Conservation (phyloP, 352 stramenopile genomes). For the Phytophthora sp. region DNA sequence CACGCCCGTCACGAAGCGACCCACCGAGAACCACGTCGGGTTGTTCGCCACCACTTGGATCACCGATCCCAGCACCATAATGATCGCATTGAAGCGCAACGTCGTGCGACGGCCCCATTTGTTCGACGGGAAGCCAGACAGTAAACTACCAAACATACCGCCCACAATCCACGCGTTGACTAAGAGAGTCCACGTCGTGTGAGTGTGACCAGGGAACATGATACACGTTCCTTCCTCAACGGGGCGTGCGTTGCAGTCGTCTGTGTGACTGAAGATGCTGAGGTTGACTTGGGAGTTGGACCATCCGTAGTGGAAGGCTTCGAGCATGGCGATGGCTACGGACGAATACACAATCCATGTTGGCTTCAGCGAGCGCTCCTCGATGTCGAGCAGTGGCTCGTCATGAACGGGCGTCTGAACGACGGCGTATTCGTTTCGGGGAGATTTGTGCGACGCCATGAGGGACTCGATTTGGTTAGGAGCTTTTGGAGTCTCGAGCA, state of each 20-base stretch:
- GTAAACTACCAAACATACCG: slow-evolving; percentile 55
- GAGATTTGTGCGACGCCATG: slow-evolving; percentile 16
- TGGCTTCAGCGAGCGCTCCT: slow-evolving; percentile 27
- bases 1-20: slow-evolving; percentile 49
- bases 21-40: slow-evolving; percentile 37
- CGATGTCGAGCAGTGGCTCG: slow-evolving; percentile 9
- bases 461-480: not conserved
- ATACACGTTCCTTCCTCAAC: slow-evolving; percentile 53
- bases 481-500: slow-evolving; percentile 7
- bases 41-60: slow-evolving; percentile 42
- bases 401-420: slow-evolving; percentile 13
- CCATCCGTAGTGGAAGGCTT: slow-evolving; percentile 67
- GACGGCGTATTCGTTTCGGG: slow-evolving; percentile 19
- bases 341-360: slow-evolving; percentile 53
- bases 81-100: slow-evolving; percentile 33
- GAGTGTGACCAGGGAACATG: slow-evolving; percentile 65
- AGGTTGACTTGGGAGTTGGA: slow-evolving; percentile 60
- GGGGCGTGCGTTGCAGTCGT: slow-evolving; percentile 44
- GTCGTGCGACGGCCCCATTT: slow-evolving; percentile 50
- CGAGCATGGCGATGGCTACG: slow-evolving; percentile 40
- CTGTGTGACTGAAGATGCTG: slow-evolving; percentile 54
- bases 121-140: slow-evolving; percentile 46
- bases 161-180: slow-evolving; percentile 69
- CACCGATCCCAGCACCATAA: slow-evolving; percentile 45
- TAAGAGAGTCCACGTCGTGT: slow-evolving; percentile 53